A percentile compares a stretch with the other conserved stretches of the same genome.
These are phyloP conservation scores for Candida anglica DNA, from an alignment of 805 yeast genomes.

Conservation along the genomic window DNA sequence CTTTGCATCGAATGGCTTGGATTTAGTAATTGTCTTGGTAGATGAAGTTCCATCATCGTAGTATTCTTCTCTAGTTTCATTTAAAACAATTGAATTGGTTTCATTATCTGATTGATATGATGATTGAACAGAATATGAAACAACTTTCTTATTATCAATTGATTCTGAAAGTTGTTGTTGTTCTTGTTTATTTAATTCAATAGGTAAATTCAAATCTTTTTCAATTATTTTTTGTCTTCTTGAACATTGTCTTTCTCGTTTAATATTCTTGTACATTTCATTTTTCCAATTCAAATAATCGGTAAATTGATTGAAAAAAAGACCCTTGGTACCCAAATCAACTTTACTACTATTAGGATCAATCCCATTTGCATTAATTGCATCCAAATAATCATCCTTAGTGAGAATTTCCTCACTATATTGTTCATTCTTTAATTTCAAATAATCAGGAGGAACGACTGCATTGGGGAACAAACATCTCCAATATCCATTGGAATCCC, in stretches of 20 bases:
- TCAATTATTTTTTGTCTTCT: constrained; percentile 7
- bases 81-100: constrained; percentile 22
- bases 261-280: constrained; percentile 47
- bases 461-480: constrained; percentile 76
- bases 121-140: constrained; percentile 25
- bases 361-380: constrained; percentile 6
- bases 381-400: constrained; percentile 55
- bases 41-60: constrained; percentile 34
- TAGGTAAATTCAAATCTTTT: neutral
- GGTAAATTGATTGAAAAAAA: constrained; percentile 61
- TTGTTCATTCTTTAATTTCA: constrained; percentile 21
- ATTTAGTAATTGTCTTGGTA: constrained; percentile 24
- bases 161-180: neutral
- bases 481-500: constrained; percentile 90
- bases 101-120: constrained; percentile 21
- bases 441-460: constrained; percentile 27
- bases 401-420: constrained; percentile 35
- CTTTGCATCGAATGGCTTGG: constrained; percentile 29
- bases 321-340: constrained; percentile 48
- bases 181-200: neutral
- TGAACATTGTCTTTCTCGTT: constrained; percentile 18
- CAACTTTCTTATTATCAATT: constrained; percentile 9
- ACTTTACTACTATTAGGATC: constrained; percentile 13
- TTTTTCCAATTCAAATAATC: constrained; percentile 66
- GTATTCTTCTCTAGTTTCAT: constrained; percentile 29